Conservation (phyloP, 306 rosid species). For the Quercus engelmannii region DNA sequence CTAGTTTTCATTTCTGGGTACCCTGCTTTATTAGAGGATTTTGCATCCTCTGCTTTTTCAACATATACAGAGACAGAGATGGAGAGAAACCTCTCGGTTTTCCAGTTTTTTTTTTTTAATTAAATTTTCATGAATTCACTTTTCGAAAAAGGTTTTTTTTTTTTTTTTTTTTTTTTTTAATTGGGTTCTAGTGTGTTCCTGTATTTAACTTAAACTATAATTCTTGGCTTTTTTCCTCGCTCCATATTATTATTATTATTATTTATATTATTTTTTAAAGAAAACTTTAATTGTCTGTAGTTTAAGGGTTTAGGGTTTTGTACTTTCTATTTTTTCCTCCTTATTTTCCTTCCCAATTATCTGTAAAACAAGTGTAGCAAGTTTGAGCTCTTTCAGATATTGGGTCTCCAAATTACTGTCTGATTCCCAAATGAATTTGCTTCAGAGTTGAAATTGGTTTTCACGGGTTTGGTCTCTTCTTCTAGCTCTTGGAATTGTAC, state of each 20-base stretch:
- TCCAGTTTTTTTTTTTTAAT: not conserved
- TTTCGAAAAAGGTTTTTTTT: not conserved
- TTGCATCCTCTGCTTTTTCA: not conserved
- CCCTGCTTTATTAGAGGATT: not conserved
- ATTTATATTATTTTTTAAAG: not conserved
- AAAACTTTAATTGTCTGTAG: constrained; percentile 20
- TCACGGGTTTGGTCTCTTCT: not conserved
- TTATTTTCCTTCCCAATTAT: not conserved
- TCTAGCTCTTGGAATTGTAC: constrained; percentile 2
- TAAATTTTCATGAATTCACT: not conserved
- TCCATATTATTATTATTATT: not conserved
- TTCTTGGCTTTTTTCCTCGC: constrained; percentile 44
- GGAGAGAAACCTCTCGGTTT: not conserved
- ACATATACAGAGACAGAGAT: not conserved
- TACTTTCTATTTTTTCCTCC: not conserved
- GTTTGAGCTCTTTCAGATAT: constrained; percentile 2
- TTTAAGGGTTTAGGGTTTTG: constrained; percentile 77
- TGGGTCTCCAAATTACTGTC: not conserved
- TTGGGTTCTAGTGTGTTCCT: constrained; percentile 9
- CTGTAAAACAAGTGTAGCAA: not conserved
- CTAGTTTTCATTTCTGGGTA: constrained; percentile 19
- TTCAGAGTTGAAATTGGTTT: not conserved
- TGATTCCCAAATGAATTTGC: not conserved
- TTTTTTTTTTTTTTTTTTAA: not conserved
- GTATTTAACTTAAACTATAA: constrained; percentile 9